phyloP scores from a whole-genome alignment of 176 grass and related monocot genomes.

The Echinochloa phyllopogon region DNA sequence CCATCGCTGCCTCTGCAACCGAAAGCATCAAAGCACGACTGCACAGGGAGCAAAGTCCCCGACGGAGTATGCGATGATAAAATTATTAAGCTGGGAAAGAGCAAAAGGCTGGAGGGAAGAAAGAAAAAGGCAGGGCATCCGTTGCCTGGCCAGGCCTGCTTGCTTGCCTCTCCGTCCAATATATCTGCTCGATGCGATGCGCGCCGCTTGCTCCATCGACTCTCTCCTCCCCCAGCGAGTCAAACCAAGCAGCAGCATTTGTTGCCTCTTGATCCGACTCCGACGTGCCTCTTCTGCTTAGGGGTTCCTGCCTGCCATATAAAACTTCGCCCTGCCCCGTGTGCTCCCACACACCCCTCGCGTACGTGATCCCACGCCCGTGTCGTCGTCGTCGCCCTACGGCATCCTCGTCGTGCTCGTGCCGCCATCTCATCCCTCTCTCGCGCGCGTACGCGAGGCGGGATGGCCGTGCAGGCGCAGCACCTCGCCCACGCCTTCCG shows the following conservation, averaged over 20 bases:
- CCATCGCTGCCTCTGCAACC: not conserved
- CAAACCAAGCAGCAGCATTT: slow-evolving; percentile 23
- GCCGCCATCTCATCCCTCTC: not conserved
- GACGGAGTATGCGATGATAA: not conserved
- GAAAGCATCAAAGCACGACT: not conserved
- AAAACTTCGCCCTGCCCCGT: not conserved
- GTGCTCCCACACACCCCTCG: not conserved
- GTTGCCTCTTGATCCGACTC: slow-evolving; percentile 9
- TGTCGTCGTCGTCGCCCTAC: not conserved
- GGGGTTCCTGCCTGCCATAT: not conserved
- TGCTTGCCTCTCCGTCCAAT: too few relatives aligned
- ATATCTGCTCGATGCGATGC: too few relatives aligned
- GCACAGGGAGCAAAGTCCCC: too few relatives aligned
- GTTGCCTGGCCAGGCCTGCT: too few relatives aligned
- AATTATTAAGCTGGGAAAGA: slow-evolving; percentile 14
- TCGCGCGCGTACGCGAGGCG: too few relatives aligned
- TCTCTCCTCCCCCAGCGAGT: too few relatives aligned
- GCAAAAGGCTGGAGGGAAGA: not conserved
- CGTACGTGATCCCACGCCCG: not conserved
- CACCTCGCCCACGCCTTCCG: slow-evolving; percentile 41
- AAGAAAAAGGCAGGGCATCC: not conserved
- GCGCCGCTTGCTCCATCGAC: too few relatives aligned
- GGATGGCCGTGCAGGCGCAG: slow-evolving; percentile 62
- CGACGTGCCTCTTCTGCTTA: not conserved
- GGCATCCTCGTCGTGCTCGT: not conserved